Conservation (phyloP, 1,139 yeast genomes). For the Wickerhamiella pararugosa region DNA sequence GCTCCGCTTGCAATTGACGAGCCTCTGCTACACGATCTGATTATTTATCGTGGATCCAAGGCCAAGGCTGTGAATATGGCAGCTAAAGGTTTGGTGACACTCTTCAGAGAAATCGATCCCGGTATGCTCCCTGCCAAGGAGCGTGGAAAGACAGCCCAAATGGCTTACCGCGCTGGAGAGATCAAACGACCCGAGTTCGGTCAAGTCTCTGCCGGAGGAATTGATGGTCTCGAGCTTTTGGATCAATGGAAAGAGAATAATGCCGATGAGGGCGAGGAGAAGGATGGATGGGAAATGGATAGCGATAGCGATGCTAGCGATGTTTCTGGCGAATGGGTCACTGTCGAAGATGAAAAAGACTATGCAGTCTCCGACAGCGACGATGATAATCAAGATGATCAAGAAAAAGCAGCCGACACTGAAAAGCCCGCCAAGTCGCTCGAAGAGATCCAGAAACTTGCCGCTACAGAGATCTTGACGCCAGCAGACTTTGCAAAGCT, state of each 20-base stretch:
- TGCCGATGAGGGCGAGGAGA: slow-evolving; percentile 29
- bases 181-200: slow-evolving; percentile 41
- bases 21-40: slow-evolving; percentile 70
- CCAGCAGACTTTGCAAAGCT: slow-evolving; percentile 96
- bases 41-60: slow-evolving; percentile 84
- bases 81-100: slow-evolving; percentile 71
- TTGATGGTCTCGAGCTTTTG: slow-evolving; percentile 81
- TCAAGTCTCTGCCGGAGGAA: slow-evolving; percentile 35
- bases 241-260: slow-evolving; percentile 66
- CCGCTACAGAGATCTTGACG: slow-evolving; percentile 66
- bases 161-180: slow-evolving; percentile 49
- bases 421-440: slow-evolving; percentile 12
- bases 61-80: slow-evolving; percentile 90
- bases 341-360: slow-evolving; percentile 40
- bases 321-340: slow-evolving; percentile 40
- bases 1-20: slow-evolving; percentile 90
- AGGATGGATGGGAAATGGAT: slow-evolving; percentile 35
- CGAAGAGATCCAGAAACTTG: slow-evolving; percentile 38
- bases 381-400: slow-evolving; percentile 22
- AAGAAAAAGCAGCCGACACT: slow-evolving; percentile 12
- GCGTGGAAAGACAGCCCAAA: slow-evolving; percentile 81
- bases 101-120: slow-evolving; percentile 91
- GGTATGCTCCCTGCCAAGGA: slow-evolving; percentile 83
- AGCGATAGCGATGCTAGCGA: slow-evolving; percentile 48
- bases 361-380: slow-evolving; percentile 30